Evolutionary conservation across 257 asterid genomes (phyloP).

Genomic region (Handroanthus guayacan): DNA sequence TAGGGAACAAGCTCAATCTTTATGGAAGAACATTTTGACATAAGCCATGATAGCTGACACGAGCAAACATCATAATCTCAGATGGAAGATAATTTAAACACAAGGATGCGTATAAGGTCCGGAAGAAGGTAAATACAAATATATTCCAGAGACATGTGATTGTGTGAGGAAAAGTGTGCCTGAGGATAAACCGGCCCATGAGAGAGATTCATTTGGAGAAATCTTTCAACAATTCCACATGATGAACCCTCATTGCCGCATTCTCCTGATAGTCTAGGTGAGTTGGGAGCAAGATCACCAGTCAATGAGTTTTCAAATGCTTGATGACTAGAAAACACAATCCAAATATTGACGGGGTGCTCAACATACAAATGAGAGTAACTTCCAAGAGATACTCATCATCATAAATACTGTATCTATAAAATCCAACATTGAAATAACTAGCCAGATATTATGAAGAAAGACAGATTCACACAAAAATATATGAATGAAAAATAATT

Average conservation of each 20-base stretch:
- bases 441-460: conserved; percentile 4
- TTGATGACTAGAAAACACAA: conserved; percentile 10
- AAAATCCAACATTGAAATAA: background rate
- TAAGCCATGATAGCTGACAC: background rate
- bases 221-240: conserved; percentile 9
- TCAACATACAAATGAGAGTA: background rate
- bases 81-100: background rate
- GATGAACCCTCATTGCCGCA: conserved; percentile 7
- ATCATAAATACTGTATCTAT: background rate
- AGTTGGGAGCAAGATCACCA: conserved; percentile 27
- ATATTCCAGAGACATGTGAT: background rate
- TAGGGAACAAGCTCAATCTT: conserved; percentile 31
- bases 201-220: background rate
- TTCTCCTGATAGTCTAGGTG: conserved; percentile 16
- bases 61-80: conserved; percentile 12
- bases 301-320: conserved; percentile 28
- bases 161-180: background rate
- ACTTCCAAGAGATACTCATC: background rate
- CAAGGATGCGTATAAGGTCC: conserved; percentile 14
- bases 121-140: conserved; percentile 9
- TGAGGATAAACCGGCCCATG: conserved; percentile 3
- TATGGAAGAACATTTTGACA: conserved; percentile 21
- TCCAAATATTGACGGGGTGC: conserved; percentile 3
- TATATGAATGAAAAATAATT: conserved; percentile 18
- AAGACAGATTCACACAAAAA: conserved; percentile 5